These are phyloP conservation scores for Saitozyma sp. DNA, from an alignment of 768 basidiomycete species.

Conservation along the genomic window DNA sequence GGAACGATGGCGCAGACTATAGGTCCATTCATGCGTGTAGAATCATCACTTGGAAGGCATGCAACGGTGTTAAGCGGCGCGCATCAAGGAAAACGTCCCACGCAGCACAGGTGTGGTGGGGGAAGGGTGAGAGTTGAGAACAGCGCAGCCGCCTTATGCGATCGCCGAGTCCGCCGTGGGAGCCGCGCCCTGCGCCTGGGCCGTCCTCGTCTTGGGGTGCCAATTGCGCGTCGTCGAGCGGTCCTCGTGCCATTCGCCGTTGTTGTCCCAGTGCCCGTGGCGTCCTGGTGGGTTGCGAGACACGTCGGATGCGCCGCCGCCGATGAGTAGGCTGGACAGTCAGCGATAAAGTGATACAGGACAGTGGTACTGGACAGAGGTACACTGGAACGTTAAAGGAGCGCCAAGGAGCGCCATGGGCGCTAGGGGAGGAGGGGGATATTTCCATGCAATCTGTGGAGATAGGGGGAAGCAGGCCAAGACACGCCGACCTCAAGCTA, in stretches of 20 bases:
- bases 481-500: too few relatives aligned
- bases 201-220: neutral
- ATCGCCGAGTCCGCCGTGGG: neutral
- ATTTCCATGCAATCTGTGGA: too few relatives aligned
- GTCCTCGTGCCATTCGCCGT: slow-evolving; percentile 44
- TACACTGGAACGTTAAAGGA: too few relatives aligned
- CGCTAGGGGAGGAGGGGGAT: too few relatives aligned
- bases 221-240: slow-evolving; percentile 2
- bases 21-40: neutral
- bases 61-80: neutral
- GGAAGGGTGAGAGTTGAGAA: neutral
- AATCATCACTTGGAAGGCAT: neutral
- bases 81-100: neutral
- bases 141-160: neutral
- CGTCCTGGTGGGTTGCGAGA: slow-evolving; percentile 21
- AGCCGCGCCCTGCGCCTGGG: neutral
- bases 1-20: too few relatives aligned
- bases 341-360: slow-evolving; percentile 1
- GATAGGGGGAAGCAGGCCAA: too few relatives aligned
- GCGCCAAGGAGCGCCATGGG: too few relatives aligned
- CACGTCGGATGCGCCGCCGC: slow-evolving; percentile 41
- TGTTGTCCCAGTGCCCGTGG: slow-evolving; percentile 45
- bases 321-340: slow-evolving; percentile 31
- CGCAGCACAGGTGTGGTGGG: neutral
- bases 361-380: too few relatives aligned